Evolutionary conservation across 768 basidiomycete genomes (phyloP).

Genomic region (Kwoniella bestiolae): DNA sequence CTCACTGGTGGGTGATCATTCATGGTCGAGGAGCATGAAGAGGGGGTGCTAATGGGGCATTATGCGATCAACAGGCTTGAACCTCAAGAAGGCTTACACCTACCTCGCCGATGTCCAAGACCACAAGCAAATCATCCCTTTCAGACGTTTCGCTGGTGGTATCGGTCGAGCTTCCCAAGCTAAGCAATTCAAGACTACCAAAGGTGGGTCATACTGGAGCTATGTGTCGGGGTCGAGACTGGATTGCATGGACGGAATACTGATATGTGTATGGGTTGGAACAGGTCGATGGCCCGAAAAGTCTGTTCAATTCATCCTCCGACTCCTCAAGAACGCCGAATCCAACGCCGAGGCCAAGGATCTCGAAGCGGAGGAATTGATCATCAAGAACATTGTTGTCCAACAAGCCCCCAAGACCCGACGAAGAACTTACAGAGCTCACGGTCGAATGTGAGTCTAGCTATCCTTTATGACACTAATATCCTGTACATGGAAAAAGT

Average conservation of each 20-base stretch:
- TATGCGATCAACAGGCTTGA: conserved; percentile 69
- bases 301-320: conserved; percentile 91
- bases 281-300: conserved; percentile 99
- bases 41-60: not conserved
- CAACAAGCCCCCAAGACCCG: conserved; percentile 99
- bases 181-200: conserved; percentile 93
- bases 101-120: conserved; percentile 94
- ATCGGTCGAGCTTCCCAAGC: conserved; percentile 93
- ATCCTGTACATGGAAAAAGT: not conserved
- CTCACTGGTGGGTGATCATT: conserved; percentile 69
- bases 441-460: conserved; percentile 56
- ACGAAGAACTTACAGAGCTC: conserved; percentile 91
- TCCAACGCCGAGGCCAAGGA: conserved; percentile 98
- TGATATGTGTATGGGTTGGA: not conserved
- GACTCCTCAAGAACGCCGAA: conserved; percentile 97
- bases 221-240: not conserved
- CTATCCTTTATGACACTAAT: not conserved
- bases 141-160: conserved; percentile 92
- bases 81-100: conserved; percentile 89
- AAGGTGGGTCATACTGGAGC: conserved; percentile 72
- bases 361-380: conserved; percentile 86
- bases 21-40: not conserved
- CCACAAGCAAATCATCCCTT: conserved; percentile 96
- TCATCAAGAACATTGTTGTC: conserved; percentile 95
- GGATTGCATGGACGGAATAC: not conserved